Evolutionary conservation across 2,329 filamentous ascomycete genomes (phyloP).

Genomic region (Raffaelea albimanens): DNA sequence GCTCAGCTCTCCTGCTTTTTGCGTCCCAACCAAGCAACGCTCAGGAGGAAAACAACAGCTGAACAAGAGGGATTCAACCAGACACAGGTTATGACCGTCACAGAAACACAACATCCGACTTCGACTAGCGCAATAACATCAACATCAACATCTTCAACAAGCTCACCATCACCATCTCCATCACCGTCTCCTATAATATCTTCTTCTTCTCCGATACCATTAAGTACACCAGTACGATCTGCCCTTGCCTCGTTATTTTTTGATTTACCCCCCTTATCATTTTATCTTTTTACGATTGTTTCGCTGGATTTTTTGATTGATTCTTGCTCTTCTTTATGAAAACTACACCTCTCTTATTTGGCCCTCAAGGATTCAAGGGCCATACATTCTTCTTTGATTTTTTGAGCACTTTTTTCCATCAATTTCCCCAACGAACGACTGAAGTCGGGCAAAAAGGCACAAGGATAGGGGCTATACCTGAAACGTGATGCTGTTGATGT

Average conservation of each 20-base stretch:
- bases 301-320: neutral
- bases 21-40: neutral
- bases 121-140: neutral
- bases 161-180: neutral
- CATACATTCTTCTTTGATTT: too few species aligned
- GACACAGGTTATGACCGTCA: neutral
- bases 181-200: neutral
- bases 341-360: too few species aligned
- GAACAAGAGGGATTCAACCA: neutral
- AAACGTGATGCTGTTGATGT: conserved; percentile 1
- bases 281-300: too few species aligned
- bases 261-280: neutral
- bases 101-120: neutral
- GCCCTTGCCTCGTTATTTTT: neutral
- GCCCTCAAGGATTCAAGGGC: too few species aligned
- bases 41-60: neutral
- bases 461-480: conserved; percentile 2
- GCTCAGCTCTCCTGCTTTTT: conserved; percentile 2
- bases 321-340: neutral
- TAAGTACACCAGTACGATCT: neutral
- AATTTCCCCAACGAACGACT: too few species aligned
- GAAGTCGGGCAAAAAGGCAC: neutral
- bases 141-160: neutral
- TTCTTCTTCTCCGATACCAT: neutral
- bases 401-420: too few species aligned